Base-by-base conservation (phyloP, 2,329 filamentous ascomycete species). In the Phialocephala sp. region DNA sequence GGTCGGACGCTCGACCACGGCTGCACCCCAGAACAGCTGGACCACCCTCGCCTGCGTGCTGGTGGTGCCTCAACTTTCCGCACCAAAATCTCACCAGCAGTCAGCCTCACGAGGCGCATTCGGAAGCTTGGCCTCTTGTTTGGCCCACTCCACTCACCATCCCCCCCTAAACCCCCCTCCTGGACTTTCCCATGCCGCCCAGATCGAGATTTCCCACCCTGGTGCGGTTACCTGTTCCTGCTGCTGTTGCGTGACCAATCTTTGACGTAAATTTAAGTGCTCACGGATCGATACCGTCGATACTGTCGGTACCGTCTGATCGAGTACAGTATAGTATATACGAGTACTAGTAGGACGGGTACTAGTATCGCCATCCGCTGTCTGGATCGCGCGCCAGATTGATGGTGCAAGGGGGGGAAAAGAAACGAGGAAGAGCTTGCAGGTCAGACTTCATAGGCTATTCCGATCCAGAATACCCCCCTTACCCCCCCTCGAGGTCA, bases 81-180 rank as follows among this genome's bases (percentile, higher is more conserved):
- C 50, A 54, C 50, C 43, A 4, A 39, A 20, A 50, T 61, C 64
- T 62, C 62, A 52, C 60, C 62, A 45, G 54, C 65, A 65, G 59
- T 62, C 63, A 60, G 62, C 59, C 63, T 62, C 58, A 61, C 35
- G 39, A 60, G 64, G 64, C 64, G 27, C 15, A 36, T 59, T 60
- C 45, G 57, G 47, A 37, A 55, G 36, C 27, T 45, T 8, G n/a
- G 35, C 27, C 39, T n/a, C 8, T 20, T n/a, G n/a, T n/a, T n/a
- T n/a, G n/a, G n/a, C n/a, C n/a, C n/a, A n/a, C n/a, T n/a, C n/a
- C n/a, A n/a, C n/a, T n/a, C n/a, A n/a, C n/a, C n/a, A n/a, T n/a
- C n/a, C n/a, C n/a, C n/a, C n/a, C n/a, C n/a, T n/a, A n/a, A n/a
- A n/a, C 20, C 11, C 22, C 24, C 35, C 24, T 27, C 36, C 41